A percentile compares a stretch with the other conserved stretches of the same genome.
These are phyloP conservation scores for Botrytis hyacinthi DNA, from an alignment of 2,329 filamentous ascomycete genomes.

Conservation along the genomic window DNA sequence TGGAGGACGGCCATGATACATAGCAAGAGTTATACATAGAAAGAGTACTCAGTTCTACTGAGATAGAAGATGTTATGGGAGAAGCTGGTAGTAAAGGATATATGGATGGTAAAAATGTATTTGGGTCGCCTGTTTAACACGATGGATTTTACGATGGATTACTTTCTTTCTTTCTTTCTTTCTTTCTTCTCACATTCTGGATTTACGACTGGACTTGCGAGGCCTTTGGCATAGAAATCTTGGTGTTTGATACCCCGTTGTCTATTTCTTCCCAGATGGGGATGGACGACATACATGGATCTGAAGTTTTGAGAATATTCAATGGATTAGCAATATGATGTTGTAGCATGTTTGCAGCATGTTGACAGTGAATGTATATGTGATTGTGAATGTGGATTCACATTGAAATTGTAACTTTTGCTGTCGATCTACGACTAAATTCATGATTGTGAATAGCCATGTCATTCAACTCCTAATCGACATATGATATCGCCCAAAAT, in stretches of 20 bases:
- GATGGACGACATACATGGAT: neutral
- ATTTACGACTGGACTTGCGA: neutral
- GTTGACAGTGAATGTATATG: neutral
- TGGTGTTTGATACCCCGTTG: neutral
- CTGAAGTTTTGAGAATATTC: neutral
- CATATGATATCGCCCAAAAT: neutral
- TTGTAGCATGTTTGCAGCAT: neutral
- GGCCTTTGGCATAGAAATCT: neutral
- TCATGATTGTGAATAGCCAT: neutral
- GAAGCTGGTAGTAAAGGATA: neutral
- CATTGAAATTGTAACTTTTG: neutral
- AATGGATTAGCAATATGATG: neutral
- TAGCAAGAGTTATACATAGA: constrained; percentile 4
- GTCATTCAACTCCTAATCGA: neutral
- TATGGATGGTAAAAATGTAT: constrained; percentile 15
- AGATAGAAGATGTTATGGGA: neutral
- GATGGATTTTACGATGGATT: constrained; percentile 8
- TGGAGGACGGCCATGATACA: constrained; percentile 1
- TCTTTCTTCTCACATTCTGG: neutral
- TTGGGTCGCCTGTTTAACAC: neutral
- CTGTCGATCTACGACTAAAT: neutral
- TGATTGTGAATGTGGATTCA: neutral
- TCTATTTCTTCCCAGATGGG: neutral
- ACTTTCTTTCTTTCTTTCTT: neutral
- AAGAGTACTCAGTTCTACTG: neutral